Percentiles rank a stretch among this genome's conserved stretches.
Evolutionary conservation across 1,284 basidiomycete genomes (phyloP).

Genomic region (Afroboletus lepidellus): DNA sequence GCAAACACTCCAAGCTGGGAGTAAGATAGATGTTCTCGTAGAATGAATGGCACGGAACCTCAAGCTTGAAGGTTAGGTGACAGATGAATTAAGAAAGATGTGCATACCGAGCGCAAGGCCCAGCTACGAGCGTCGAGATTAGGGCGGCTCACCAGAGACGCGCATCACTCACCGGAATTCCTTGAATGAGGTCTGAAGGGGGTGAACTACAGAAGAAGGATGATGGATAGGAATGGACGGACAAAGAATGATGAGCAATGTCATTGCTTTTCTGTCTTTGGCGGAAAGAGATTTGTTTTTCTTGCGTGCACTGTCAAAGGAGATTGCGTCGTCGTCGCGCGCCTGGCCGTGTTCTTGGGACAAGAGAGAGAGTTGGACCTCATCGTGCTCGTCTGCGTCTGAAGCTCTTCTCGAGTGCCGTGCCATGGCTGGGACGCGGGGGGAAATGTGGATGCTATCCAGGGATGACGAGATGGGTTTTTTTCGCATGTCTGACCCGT

Average conservation of each 20-base stretch:
- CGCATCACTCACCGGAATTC: constrained; percentile 80
- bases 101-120: constrained; percentile 70
- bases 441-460: constrained; percentile 62
- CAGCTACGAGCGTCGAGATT: constrained; percentile 42
- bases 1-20: constrained; percentile 96
- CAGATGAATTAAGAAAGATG: not conserved
- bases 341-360: constrained; percentile 52
- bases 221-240: constrained; percentile 37
- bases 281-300: constrained; percentile 54
- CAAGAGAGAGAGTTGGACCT: constrained; percentile 64
- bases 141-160: constrained; percentile 15
- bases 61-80: constrained; percentile 21
- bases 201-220: constrained; percentile 18
- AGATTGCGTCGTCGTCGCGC: constrained; percentile 37
- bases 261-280: constrained; percentile 85
- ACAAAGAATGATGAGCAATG: constrained; percentile 88
- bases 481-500: constrained; percentile 39
- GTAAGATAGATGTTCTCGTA: constrained; percentile 93
- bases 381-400: constrained; percentile 45
- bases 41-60: constrained; percentile 96
- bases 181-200: constrained; percentile 81
- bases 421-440: constrained; percentile 54
- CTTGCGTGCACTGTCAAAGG: constrained; percentile 24
- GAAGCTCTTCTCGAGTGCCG: constrained; percentile 34
- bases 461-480: constrained; percentile 49